Evolutionary conservation across 768 basidiomycete genomes (phyloP), one percentile per base, ranked within the genome.

Genomic region (Asterophora lycoperdoides): DNA sequence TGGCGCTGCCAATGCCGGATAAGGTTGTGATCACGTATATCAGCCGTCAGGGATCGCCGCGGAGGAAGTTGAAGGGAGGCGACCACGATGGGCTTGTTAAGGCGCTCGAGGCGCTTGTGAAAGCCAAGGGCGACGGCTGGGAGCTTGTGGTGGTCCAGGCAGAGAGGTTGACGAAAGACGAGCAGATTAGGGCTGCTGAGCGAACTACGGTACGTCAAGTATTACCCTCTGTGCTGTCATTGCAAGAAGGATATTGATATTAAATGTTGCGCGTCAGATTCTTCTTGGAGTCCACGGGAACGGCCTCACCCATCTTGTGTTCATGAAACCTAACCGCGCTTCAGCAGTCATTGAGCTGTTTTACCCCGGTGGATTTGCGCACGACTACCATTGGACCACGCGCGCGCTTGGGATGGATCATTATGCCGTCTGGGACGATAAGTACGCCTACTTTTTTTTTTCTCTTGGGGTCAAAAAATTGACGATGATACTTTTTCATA

Each of bases 311-410:
- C 89, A 91, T 58, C 74, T 93, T n/a, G 76, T 93, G 36, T 81
- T 86, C 71, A 91, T 93, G 89, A 80, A 85, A 17, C 77, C 78
- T 1, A 86, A 83, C 3, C 79, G 79, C 0, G 65, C 81, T n/a
- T 82, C 87, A 5, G 83, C 88, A 5, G 88, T 93, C 15, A 86
- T 93, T 54, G 90, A 93, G 66, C 79, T 93, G 11, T 89, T 93
- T 68, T 86, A 75, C 60, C 89, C 89, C 0, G 72, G 65, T 2
- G 91, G 89, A 0, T 93, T 89, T 61, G 84, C 90, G 20, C 84
- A 86, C 58, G 91, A 93, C 59, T 93, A 93, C 62, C 81, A 90
- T 58, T 93, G 89, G 83, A 92, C 90, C 0, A 55, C 84, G 4
- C 66, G 78, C 29, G 81, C 87, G 0, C 65, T 93, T 9, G 88